These are phyloP conservation scores for Bremia lactucae DNA, from an alignment of 352 stramenopile genomes.

Conservation along the genomic window DNA sequence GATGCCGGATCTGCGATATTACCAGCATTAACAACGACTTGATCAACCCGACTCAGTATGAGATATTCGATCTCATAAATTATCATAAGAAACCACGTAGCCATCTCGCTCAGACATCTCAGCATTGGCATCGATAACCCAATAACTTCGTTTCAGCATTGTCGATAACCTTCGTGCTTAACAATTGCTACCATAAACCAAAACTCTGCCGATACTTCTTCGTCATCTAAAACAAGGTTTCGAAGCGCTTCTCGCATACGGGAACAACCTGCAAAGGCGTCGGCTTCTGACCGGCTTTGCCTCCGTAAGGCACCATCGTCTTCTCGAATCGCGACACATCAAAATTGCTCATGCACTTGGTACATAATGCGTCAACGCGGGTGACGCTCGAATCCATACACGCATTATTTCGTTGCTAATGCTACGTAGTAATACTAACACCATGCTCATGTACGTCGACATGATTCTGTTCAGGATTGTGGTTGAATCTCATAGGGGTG, in stretches of 20 bases:
- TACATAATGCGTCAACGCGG: conserved; percentile 49
- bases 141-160: conserved; percentile 28
- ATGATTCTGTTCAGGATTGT: conserved; percentile 19
- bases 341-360: no score
- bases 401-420: conserved; percentile 56
- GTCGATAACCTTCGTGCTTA: conserved; percentile 44
- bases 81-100: conserved; percentile 49
- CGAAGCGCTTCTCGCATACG: conserved; percentile 30
- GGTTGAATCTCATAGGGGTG: conserved; percentile 58
- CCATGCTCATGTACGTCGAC: conserved; percentile 41
- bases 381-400: conserved; percentile 54
- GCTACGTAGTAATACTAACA: conserved; percentile 50
- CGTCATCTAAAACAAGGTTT: conserved; percentile 41
- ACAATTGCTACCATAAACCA: conserved; percentile 38
- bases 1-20: conserved; percentile 2
- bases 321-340: conserved; percentile 2
- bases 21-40: conserved; percentile 39
- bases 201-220: conserved; percentile 31
- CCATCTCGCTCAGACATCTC: conserved; percentile 39
- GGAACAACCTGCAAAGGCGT: conserved; percentile 32
- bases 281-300: conserved; percentile 16
- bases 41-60: conserved; percentile 38
- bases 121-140: conserved; percentile 34
- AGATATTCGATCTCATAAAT: conserved; percentile 46
- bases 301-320: conserved; percentile 18